Evolutionary conservation across 768 basidiomycete genomes (phyloP).

Genomic region (Calocera cornea): DNA sequence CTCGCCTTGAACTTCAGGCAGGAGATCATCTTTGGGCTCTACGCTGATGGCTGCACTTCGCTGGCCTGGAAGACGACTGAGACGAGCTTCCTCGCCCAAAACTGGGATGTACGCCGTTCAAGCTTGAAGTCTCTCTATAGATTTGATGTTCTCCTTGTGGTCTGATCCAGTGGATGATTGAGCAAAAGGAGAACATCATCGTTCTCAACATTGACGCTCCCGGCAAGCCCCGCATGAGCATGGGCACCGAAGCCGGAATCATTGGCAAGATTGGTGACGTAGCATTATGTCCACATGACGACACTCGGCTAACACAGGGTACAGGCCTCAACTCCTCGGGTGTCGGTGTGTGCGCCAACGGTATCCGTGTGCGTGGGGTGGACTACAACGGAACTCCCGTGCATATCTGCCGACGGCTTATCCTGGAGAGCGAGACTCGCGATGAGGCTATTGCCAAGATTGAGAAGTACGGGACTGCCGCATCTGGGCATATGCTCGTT

Average conservation of each 20-base stretch:
- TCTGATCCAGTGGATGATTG: background rate
- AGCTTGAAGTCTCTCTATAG: background rate
- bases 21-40: constrained; percentile 1
- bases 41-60: background rate
- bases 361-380: background rate
- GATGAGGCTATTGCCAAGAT: constrained; percentile 1
- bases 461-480: constrained; percentile 1
- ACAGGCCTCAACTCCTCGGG: background rate
- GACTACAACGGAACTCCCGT: background rate
- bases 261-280: background rate
- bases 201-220: background rate
- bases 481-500: background rate
- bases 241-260: constrained; percentile 1
- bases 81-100: constrained; percentile 4
- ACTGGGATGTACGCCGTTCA: constrained; percentile 1
- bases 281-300: background rate
- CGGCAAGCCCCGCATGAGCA: constrained; percentile 2
- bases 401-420: background rate
- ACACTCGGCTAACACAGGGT: background rate
- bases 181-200: constrained; percentile 1
- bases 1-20: background rate
- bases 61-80: background rate
- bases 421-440: background rate
- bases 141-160: constrained; percentile 4
- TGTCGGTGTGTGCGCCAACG: constrained; percentile 1